Conservation (phyloP, 208 protist species). For the Crithidia sp. region DNA sequence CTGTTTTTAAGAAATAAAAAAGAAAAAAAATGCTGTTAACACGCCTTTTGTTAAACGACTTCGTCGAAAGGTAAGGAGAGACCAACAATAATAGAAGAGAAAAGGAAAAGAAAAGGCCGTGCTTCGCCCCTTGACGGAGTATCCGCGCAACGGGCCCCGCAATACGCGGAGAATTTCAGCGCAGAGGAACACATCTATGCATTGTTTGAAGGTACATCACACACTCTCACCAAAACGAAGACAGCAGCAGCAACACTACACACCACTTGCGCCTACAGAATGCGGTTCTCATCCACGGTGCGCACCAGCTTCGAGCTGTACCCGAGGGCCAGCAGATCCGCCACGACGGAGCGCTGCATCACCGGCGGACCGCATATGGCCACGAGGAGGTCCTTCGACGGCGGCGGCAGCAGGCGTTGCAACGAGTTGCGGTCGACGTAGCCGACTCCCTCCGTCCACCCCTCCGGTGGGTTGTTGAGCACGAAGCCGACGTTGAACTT, state of each 20-base stretch:
- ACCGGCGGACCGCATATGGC: slow-evolving; percentile 82
- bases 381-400: slow-evolving; percentile 69
- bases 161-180: too few species aligned
- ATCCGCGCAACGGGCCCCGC: too few species aligned
- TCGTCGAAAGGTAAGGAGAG: background rate
- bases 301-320: slow-evolving; percentile 63
- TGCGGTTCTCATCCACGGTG: slow-evolving; percentile 66
- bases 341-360: slow-evolving; percentile 75
- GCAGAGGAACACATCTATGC: too few species aligned
- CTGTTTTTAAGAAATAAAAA: too few species aligned
- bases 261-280: slow-evolving; percentile 21
- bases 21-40: too few species aligned
- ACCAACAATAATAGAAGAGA: background rate
- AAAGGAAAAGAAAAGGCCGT: background rate
- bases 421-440: slow-evolving; percentile 49
- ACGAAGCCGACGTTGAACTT: slow-evolving; percentile 60
- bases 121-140: too few species aligned
- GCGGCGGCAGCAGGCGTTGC: slow-evolving; percentile 46
- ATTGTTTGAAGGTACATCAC: too few species aligned
- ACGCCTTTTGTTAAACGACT: background rate
- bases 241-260: too few species aligned
- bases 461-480: slow-evolving; percentile 56
- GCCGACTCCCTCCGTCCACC: slow-evolving; percentile 71
- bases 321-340: slow-evolving; percentile 48
- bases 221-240: too few species aligned